Conservation (phyloP, 2,329 filamentous ascomycete genomes). For the Hymenoscyphus repandus region DNA sequence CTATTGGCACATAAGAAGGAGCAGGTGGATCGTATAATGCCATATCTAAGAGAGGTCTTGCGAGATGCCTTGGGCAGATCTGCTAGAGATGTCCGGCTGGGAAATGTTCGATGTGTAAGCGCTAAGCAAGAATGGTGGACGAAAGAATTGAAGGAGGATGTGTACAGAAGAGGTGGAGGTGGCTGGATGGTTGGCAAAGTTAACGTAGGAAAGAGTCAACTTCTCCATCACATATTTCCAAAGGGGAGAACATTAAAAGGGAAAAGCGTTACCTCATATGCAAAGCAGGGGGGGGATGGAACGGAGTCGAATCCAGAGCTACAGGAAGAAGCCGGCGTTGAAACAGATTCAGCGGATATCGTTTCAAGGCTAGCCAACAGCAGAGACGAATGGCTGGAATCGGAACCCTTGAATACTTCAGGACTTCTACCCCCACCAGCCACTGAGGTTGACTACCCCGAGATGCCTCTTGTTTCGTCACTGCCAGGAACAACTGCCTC, state of each 20-base stretch:
- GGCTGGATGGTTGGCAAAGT: slow-evolving; percentile 98
- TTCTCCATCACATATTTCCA: slow-evolving; percentile 84
- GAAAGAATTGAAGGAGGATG: slow-evolving; percentile 75
- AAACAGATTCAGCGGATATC: background rate
- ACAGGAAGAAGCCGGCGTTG: background rate
- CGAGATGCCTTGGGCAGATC: slow-evolving; percentile 67
- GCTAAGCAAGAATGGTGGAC: slow-evolving; percentile 90
- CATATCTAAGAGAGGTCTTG: slow-evolving; percentile 72
- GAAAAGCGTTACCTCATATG: too few relatives aligned
- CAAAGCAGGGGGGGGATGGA: background rate
- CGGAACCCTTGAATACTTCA: slow-evolving; percentile 17
- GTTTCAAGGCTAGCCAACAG: slow-evolving; percentile 1
- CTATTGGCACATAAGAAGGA: slow-evolving; percentile 77
- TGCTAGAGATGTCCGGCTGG: slow-evolving; percentile 69
- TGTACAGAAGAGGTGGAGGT: slow-evolving; percentile 76
- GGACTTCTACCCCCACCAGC: slow-evolving; percentile 72
- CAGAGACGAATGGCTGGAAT: slow-evolving; percentile 8
- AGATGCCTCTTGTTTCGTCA: slow-evolving; percentile 80
- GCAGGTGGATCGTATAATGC: slow-evolving; percentile 81
- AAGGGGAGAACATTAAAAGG: slow-evolving; percentile 48
- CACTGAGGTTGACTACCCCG: slow-evolving; percentile 67
- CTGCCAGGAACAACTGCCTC: slow-evolving; percentile 92
- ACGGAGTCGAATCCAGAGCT: slow-evolving; percentile 9
- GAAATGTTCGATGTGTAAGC: slow-evolving; percentile 83
- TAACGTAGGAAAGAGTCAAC: slow-evolving; percentile 92